Percentiles rank a stretch among this genome's conserved stretches.
These are phyloP conservation scores for Lentinus brumalis DNA, from an alignment of 768 basidiomycete species.

Conservation along the genomic window DNA sequence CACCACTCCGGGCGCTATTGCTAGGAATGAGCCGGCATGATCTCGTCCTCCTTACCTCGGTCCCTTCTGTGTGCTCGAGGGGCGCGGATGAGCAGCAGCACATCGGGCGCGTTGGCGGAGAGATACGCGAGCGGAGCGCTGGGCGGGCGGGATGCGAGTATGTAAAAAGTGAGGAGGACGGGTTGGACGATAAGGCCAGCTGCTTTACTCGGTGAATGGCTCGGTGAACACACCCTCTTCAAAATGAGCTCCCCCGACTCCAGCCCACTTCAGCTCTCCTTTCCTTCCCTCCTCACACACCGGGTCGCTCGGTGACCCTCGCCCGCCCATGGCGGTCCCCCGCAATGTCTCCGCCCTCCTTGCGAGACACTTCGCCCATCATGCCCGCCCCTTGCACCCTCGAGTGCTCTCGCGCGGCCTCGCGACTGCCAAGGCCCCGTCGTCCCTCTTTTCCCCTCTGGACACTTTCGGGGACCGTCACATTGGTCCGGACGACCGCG, in stretches of 20 bases:
- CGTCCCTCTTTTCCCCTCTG: conserved; percentile 77
- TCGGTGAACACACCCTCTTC: conserved; percentile 35
- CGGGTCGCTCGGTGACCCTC: conserved; percentile 15
- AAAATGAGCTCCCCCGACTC: conserved; percentile 14
- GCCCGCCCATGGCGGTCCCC: conserved; percentile 24
- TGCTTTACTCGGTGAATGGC: conserved; percentile 40
- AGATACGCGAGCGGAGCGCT: conserved; percentile 23
- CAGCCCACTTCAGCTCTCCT: conserved; percentile 10
- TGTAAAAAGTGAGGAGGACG: conserved; percentile 19
- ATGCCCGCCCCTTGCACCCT: conserved; percentile 23
- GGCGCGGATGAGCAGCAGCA: neutral
- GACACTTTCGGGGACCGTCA: conserved; percentile 92
- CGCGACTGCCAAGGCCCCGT: conserved; percentile 61
- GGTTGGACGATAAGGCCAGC: conserved; percentile 27
- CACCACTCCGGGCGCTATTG: neutral
- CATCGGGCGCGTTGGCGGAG: neutral
- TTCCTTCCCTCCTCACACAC: conserved; percentile 6
- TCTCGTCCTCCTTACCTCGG: neutral
- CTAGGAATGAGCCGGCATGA: neutral
- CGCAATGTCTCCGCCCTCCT: conserved; percentile 18
- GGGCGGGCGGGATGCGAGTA: conserved; percentile 11
- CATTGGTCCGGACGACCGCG: conserved; percentile 86
- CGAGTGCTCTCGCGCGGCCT: conserved; percentile 40
- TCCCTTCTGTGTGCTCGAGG: neutral
- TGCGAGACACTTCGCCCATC: conserved; percentile 19